Evolutionary conservation across 306 rosid species (phyloP).

Genomic region (Fragaria iinumae): DNA sequence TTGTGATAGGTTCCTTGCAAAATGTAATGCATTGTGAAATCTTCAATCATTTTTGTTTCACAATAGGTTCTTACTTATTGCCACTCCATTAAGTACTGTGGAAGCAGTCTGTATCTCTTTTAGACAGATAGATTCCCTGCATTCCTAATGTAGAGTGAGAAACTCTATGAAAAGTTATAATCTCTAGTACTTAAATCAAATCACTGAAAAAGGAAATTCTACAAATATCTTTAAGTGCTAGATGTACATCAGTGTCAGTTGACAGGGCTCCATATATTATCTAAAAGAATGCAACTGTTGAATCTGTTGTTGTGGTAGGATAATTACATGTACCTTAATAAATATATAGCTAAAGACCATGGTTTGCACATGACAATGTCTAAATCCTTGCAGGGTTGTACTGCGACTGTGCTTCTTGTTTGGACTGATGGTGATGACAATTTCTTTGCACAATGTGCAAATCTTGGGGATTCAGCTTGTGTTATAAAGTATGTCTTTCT

Average conservation of each 20-base stretch:
- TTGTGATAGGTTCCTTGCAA: neutral
- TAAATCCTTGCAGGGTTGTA: slow-evolving; percentile 79
- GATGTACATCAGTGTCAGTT: neutral
- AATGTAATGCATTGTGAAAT: neutral
- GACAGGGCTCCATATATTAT: neutral
- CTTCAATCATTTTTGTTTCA: neutral
- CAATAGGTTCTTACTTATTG: neutral
- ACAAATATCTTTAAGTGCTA: neutral
- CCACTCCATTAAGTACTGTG: neutral
- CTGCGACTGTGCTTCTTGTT: slow-evolving; percentile 92
- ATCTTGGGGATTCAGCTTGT: slow-evolving; percentile 93
- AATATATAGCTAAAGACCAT: neutral
- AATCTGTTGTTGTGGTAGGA: slow-evolving; percentile 9
- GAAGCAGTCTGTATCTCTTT: too few relatives aligned
- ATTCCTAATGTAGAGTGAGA: too few relatives aligned
- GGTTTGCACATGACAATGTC: slow-evolving; percentile 19
- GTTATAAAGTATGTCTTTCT: slow-evolving; percentile 63
- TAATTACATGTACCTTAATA: neutral
- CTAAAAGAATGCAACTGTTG: neutral
- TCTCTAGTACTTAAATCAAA: neutral
- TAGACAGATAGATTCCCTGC: too few relatives aligned
- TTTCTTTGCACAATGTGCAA: slow-evolving; percentile 91
- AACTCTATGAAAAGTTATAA: neutral
- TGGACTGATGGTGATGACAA: slow-evolving; percentile 64
- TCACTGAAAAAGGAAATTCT: neutral